phyloP scores from a whole-genome alignment of 2,329 filamentous ascomycete species.

The Alternaria brassicicola region DNA sequence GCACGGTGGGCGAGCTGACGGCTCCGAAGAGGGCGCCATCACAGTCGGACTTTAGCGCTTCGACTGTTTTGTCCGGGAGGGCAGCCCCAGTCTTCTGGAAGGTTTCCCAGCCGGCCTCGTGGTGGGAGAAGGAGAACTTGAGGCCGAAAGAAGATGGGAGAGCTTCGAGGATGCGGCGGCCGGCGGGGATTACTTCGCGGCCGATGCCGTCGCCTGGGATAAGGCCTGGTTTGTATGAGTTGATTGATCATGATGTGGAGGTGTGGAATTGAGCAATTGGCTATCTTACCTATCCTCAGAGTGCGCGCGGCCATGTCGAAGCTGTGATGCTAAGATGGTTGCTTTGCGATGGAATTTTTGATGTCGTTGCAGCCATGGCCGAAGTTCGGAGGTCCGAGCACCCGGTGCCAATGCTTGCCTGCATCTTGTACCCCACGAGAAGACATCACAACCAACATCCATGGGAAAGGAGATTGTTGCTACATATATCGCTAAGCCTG shows the following conservation, averaged over 20 bases:
- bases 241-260: background rate
- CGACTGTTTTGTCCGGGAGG: slow-evolving; percentile 88
- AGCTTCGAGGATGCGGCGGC: slow-evolving; percentile 88
- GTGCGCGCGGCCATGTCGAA: slow-evolving; percentile 41
- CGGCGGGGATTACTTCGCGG: slow-evolving; percentile 95
- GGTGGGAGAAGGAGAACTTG: slow-evolving; percentile 92
- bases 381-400: slow-evolving; percentile 22
- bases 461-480: background rate
- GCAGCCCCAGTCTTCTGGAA: slow-evolving; percentile 90
- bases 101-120: slow-evolving; percentile 89
- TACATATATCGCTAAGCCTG: background rate
- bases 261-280: too few relatives aligned
- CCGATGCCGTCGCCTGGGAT: slow-evolving; percentile 99
- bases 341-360: slow-evolving; percentile 23
- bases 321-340: slow-evolving; percentile 14
- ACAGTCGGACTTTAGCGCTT: slow-evolving; percentile 86
- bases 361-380: slow-evolving; percentile 13
- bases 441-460: background rate
- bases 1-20: slow-evolving; percentile 85
- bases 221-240: slow-evolving; percentile 67
- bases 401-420: background rate
- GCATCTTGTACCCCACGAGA: background rate
- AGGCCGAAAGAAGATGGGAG: slow-evolving; percentile 88
- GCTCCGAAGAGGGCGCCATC: slow-evolving; percentile 96
- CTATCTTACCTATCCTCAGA: slow-evolving; percentile 33